These are phyloP conservation scores for Fusarium ambrosium DNA, from an alignment of 2,329 filamentous ascomycete species.

Conservation along the genomic window DNA sequence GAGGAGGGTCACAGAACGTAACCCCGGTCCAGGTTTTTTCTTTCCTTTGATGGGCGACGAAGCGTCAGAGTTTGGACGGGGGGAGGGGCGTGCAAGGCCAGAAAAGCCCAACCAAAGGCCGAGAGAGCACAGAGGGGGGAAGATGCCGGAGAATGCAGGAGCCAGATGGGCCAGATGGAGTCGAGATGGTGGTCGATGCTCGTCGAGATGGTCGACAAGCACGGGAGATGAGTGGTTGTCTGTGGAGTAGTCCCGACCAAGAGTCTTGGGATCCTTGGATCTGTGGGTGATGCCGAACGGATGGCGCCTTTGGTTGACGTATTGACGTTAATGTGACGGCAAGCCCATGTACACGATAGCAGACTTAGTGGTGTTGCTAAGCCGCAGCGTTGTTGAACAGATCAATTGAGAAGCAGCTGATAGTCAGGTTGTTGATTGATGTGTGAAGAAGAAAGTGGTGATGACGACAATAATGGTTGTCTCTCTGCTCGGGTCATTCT, in stretches of 20 bases:
- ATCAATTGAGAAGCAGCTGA: slow-evolving; percentile 33
- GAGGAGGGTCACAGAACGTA: slow-evolving; percentile 40
- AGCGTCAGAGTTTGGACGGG: slow-evolving; percentile 41
- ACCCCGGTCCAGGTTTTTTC: slow-evolving; percentile 39
- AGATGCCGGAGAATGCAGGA: slow-evolving; percentile 37
- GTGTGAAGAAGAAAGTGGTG: not conserved
- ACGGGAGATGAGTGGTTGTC: slow-evolving; percentile 18
- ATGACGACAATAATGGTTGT: slow-evolving; percentile 14
- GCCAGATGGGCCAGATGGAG: slow-evolving; percentile 10
- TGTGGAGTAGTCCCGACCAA: slow-evolving; percentile 26
- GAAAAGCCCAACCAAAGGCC: slow-evolving; percentile 9
- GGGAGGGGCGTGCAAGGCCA: slow-evolving; percentile 16
- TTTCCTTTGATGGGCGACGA: slow-evolving; percentile 11
- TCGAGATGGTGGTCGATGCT: slow-evolving; percentile 1
- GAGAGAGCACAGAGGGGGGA: slow-evolving; percentile 16
- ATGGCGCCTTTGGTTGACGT: slow-evolving; percentile 28
- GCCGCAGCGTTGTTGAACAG: slow-evolving; percentile 3
- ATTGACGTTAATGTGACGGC: slow-evolving; percentile 36
- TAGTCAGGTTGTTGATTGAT: slow-evolving; percentile 34
- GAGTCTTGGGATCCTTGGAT: slow-evolving; percentile 13
- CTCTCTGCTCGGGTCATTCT: slow-evolving; percentile 25
- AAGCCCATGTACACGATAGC: slow-evolving; percentile 11
- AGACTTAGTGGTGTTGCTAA: slow-evolving; percentile 10
- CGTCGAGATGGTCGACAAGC: slow-evolving; percentile 7
- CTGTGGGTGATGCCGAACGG: slow-evolving; percentile 26